Evolutionary conservation across 768 basidiomycete species (phyloP), one percentile per base, ranked within the genome.

Genomic region (Mycena floridula): DNA sequence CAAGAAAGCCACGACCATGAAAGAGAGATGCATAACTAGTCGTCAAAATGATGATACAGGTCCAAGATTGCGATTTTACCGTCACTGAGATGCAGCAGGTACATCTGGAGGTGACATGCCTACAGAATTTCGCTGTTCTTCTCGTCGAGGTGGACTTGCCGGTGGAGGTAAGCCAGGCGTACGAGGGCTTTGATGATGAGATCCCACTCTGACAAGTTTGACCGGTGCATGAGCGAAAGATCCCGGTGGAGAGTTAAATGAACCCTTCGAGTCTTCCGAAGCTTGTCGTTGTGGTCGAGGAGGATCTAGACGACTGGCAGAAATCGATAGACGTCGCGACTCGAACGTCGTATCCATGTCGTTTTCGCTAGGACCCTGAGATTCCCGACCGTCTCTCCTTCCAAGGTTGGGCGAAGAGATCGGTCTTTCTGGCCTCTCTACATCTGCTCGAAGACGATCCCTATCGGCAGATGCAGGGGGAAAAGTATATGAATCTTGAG

Each of bases 271-370:
- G 32, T 35, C 32, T 35, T 35, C 32, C 3, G 32, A 35, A 35
- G 32, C 15, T 18, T 35, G 32, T 35, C 32, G 3, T 3, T 61
- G 63, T 24, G 58, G 40, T 18, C 65, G 63, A 21, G 57, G 59
- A 25, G 73, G 66, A 27, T 82, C 80, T 42, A 76, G 56, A 30
- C 79, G 71, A 27, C 62, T 64, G 11, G 73, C 69, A 18, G 76
- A 72, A 30, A 74, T 59, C 1, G 79, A 77, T 22, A 72, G 61
- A 13, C 77, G 68, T 37, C 76, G 59, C 15, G 72, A 56, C 42
- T 81, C 76, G 46, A 72, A 70, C 5, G 78, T 69, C 15, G 68
- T 72, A 2, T 72, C 72, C 13, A 78, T 75, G 27, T 64, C 68
- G 35, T 59, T 59, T 40, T 74, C 71, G 27, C 62, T 58, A 25